Base-by-base conservation (phyloP, 2,329 filamentous ascomycete genomes). In the Aplosporella prunicola region DNA sequence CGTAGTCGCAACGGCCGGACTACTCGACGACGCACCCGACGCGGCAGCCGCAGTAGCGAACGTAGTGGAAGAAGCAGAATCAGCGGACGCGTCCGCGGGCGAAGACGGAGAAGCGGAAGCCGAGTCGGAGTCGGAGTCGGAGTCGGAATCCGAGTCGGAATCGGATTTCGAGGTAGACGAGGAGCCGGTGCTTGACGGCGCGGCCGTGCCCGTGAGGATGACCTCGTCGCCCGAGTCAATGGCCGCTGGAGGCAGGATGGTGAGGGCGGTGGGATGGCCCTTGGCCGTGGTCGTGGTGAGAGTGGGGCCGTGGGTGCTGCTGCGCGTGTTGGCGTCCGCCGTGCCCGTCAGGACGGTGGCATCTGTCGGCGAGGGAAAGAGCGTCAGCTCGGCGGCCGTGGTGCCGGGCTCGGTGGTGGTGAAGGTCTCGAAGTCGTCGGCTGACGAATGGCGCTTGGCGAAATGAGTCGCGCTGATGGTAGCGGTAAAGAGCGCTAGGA, bases 321-420 rank as follows among this genome's bases (percentile, higher is more conserved):
- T 13, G 14, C 14, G 20, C 8, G 32, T 27, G 3, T 9, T 18
- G 10, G 32, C 14, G 32, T 20, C 20, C 9, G 20, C 15, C 14
- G 23, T 25, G 15, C 32, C 32, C 10, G 32, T 35, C 4, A 35
- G 18, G 31, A 22, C 24, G 20, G 24, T 22, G 31, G 24, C 20
- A 14, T 24, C 13, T 18, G 20, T 14, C 5, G 31, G n/a, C n/a
- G n/a, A n/a, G n/a, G n/a, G n/a, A n/a, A n/a, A n/a, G n/a, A n/a
- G n/a, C n/a, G n/a, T n/a, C n/a, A n/a, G n/a, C n/a, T n/a, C n/a
- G n/a, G n/a, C n/a, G n/a, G n/a, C n/a, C n/a, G n/a, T n/a, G n/a
- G n/a, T n/a, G n/a, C n/a, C n/a, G n/a, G n/a, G n/a, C n/a, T n/a
- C n/a, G n/a, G n/a, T n/a, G n/a, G n/a, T n/a, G n/a, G n/a, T n/a